Conservation (phyloP, 1,284 basidiomycete genomes). For the Ceratobasidium sp. region DNA sequence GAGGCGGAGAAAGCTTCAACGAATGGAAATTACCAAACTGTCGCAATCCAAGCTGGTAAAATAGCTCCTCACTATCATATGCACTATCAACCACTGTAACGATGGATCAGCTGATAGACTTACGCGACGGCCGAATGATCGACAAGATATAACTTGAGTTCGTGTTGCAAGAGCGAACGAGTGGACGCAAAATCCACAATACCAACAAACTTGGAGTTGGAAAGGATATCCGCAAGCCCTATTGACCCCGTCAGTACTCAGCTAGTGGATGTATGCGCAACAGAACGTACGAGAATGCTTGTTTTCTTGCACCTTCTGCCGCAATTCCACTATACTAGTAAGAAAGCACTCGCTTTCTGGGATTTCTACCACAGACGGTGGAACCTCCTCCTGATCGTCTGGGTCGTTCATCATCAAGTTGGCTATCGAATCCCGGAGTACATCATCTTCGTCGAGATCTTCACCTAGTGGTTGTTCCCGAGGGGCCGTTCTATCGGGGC, state of each 20-base stretch:
- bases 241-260: not conserved
- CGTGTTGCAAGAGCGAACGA: slow-evolving; percentile 85
- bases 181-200: slow-evolving; percentile 81
- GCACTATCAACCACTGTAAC: not conserved
- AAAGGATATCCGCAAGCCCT: slow-evolving; percentile 85
- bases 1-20: slow-evolving; percentile 83
- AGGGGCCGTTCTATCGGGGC: not conserved
- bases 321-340: slow-evolving; percentile 76
- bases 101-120: slow-evolving; percentile 47
- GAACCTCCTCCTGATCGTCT: slow-evolving; percentile 36
- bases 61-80: slow-evolving; percentile 80
- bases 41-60: slow-evolving; percentile 90
- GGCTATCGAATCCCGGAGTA: slow-evolving; percentile 31
- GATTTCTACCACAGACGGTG: slow-evolving; percentile 47
- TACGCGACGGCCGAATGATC: slow-evolving; percentile 85
- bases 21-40: slow-evolving; percentile 88
- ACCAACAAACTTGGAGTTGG: slow-evolving; percentile 91
- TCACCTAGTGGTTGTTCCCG: slow-evolving; percentile 1
- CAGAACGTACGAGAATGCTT: slow-evolving; percentile 70
- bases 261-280: not conserved
- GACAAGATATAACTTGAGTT: slow-evolving; percentile 87
- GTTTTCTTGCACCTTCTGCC: slow-evolving; percentile 63
- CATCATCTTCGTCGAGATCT: slow-evolving; percentile 30
- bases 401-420: slow-evolving; percentile 34
- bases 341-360: slow-evolving; percentile 79